phyloP scores from a whole-genome alignment of 2,329 filamentous ascomycete species.

The Tolypocladium pustulatum region DNA sequence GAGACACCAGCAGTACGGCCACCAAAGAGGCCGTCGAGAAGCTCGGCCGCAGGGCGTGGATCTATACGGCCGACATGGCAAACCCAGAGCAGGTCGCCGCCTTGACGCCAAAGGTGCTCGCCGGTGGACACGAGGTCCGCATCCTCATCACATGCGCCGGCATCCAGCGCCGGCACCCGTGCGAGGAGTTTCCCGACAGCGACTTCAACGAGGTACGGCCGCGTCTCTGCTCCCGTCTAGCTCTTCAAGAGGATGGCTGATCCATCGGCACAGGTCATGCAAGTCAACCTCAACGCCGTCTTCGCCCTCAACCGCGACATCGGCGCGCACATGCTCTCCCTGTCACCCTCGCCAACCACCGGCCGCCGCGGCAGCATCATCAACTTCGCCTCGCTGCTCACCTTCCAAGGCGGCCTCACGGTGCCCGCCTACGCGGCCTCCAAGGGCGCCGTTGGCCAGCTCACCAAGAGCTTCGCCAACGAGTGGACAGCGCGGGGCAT shows the following conservation, averaged over 20 bases:
- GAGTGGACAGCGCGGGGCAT: conserved; percentile 76
- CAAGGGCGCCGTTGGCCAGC: conserved; percentile 75
- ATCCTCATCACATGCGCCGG: conserved; percentile 82
- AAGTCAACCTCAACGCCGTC: conserved; percentile 77
- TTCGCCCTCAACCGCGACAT: conserved; percentile 71
- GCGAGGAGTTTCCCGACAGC: conserved; percentile 61
- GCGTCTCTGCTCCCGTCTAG: too few relatives aligned
- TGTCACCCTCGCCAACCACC: conserved; percentile 33
- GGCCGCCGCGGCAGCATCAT: conserved; percentile 62
- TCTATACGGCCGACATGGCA: conserved; percentile 62
- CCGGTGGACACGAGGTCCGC: conserved; percentile 54
- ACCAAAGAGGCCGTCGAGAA: conserved; percentile 54
- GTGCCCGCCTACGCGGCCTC: conserved; percentile 80
- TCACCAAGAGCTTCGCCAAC: conserved; percentile 78
- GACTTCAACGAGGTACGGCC: conserved; percentile 65
- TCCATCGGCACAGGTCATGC: conserved; percentile 46
- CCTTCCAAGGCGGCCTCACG: conserved; percentile 79
- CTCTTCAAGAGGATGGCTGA: not conserved
- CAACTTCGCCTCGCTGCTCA: conserved; percentile 73
- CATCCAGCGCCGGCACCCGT: conserved; percentile 70
- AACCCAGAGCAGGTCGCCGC: conserved; percentile 47
- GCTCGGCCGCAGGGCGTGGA: conserved; percentile 53
- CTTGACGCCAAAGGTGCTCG: conserved; percentile 50
- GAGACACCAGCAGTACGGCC: conserved; percentile 27
- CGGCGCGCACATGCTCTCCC: conserved; percentile 65